Percentiles rank a stretch among this genome's conserved stretches.
Conservation (phyloP, 208 protist species). For the Phytomonas sp. region DNA sequence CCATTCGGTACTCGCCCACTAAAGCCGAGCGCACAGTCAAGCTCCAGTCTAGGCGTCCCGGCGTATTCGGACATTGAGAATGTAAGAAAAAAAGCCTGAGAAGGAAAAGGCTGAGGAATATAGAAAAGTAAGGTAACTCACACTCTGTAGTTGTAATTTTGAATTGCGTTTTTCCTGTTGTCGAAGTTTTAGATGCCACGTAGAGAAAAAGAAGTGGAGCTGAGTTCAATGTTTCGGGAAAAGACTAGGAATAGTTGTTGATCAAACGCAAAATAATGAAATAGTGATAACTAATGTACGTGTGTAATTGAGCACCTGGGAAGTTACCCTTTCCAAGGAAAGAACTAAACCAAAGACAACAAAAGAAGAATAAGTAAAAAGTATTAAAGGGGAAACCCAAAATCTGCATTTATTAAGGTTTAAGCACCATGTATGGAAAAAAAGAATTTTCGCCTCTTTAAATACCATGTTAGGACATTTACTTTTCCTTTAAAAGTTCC, state of each 20-base stretch:
- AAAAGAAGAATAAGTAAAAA: slow-evolving; percentile 2
- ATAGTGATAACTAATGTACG: neutral
- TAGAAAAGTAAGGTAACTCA: neutral
- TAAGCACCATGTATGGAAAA: no score
- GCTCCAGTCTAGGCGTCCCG: slow-evolving; percentile 44
- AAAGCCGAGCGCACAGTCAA: slow-evolving; percentile 82
- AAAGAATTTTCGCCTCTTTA: no score
- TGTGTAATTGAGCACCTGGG: neutral
- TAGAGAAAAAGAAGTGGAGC: slow-evolving; percentile 6
- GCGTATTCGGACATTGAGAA: slow-evolving; percentile 51
- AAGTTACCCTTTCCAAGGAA: neutral
- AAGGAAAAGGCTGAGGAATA: neutral
- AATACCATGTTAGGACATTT: no score
- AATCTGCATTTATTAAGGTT: no score
- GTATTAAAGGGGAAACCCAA: neutral
- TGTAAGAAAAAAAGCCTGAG: slow-evolving; percentile 5
- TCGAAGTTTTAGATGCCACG: no score
- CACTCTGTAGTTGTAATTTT: neutral
- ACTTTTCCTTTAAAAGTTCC: no score
- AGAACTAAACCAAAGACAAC: neutral
- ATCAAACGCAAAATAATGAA: no score
- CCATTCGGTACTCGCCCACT: slow-evolving; percentile 76
- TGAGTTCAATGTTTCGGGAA: neutral
- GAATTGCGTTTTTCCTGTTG: neutral
- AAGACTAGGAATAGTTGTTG: slow-evolving; percentile 1